Evolutionary conservation across 176 grass and related monocot genomes (phyloP), one percentile per base, ranked within the genome.

Genomic region (Cenchrus fungigraminus): DNA sequence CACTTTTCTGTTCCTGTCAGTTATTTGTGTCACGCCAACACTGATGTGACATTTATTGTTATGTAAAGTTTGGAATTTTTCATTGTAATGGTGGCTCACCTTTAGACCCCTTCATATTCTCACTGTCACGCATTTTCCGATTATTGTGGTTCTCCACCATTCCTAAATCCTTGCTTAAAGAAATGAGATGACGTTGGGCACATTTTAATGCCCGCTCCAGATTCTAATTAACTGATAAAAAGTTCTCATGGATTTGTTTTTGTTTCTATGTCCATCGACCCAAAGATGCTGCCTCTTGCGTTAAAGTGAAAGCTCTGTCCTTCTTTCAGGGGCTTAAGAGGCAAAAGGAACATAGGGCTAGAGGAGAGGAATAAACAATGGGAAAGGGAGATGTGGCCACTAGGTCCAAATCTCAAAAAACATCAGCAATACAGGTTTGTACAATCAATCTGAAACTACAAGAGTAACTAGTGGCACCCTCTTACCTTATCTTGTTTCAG

Each of bases 351-450:
- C 20, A 83, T 9, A 54, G 76, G 75, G 79, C 17, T 80, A 79
- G 46, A 83, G 54, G 61, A 60, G 63, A 84, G 44, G 22, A 55
- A 71, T 84, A 70, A 70, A 75, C 43, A 56, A 92, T 92, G 90
- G 90, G 86, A 73, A 92, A 88, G 65, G 86, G 90, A 74, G 86
- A 92, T 82, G 83, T 88, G 60, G 79, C 73, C 46, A 86, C 83
- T 83, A 85, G 86, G 75, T 78, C 86, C 67, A 92, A 92, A 89
- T 79, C 90, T 79, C 90, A 92, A 70, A 92, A 92, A 83, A 74
- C 90, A 0, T 83, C 83, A 19, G 53, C 83, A 40, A 73, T 76
- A 79, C 90, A 89, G 86, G 90, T 92, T 25, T 54, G 46, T 79
- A 82, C 73, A 12, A 82, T 52, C 44, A 86, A 83, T 51, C 11